Base-by-base conservation (phyloP, 2,329 filamentous ascomycete genomes). In the Rhynchosporium agropyri region DNA sequence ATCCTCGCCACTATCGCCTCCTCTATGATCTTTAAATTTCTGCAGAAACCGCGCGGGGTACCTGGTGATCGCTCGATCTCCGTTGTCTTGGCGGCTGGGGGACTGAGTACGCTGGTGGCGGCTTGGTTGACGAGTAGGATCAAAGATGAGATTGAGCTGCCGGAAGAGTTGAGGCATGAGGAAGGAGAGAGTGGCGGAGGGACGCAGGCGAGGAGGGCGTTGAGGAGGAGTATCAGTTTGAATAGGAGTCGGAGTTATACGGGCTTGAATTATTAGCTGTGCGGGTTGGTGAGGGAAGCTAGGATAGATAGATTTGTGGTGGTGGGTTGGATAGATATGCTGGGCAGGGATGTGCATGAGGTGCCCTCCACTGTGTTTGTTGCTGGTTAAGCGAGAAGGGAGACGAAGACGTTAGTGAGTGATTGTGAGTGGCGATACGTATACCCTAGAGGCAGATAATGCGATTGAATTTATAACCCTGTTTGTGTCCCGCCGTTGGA, bases 1-100 rank as follows among this genome's bases (percentile, higher is more conserved):
- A 93, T 97, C 65, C 83, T 97, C 60, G 92, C 94, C 10, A 97
- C 92, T 5, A 78, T 97, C 33, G 86, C 90, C 29, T 94, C 91
- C 64, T 92, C 89, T 72, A 80, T 89, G 64, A 90, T 98, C 66
- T 98, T 98, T 79, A 88, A 86, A 73, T 79, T 89, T 46, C 84
- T 94, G 71, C 93, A 98, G 78, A 97, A 96, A 76, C 92, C 91
- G 0, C 84, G 94, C 66, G 93, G 92, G 4, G 85, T 83, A 4
- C 89, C 91, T 0, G 93, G 92, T 40, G 94, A 98, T 77, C 86
- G 89, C 68, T 96, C 91, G 75, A 91, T 97, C 56, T 88, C 89
- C 15, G 91, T 94, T 79, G 92, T 97, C 48, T 79, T 98, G 70
- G 86, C 93, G 26, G 88, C 96, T 61, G 93, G 92, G 1, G 94